Evolutionary conservation across 139 green algal genomes (phyloP), one percentile per base, ranked within the genome.

Genomic region (Eudorina sp.): DNA sequence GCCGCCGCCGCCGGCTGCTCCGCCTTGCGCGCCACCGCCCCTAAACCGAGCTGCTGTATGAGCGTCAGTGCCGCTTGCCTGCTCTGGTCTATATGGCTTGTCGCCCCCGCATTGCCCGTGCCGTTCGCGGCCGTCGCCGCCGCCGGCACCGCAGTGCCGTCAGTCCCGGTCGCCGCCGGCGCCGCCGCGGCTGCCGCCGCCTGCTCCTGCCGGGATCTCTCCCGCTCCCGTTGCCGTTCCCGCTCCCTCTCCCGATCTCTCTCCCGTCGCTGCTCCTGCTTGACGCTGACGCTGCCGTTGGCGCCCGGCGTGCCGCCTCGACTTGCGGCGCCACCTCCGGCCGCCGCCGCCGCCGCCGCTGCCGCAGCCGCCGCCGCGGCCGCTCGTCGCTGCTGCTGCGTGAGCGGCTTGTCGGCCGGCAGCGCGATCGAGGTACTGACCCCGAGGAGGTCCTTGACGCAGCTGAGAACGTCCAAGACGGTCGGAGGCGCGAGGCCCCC

Each of bases 361-460:
- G 41, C 80, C 9, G 55, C 80, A 29, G 80, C 80, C 14, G 80
- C 80, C 58, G 62, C 60, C 29, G 45, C 60, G 29, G 29, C 29
- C 2, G 80, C 80, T 5, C 80, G 27, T 29, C 80, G 80, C 80
- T 86, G 80, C 80, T 86, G 80, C 60, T 86, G 80, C 62, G 80
- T 86, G 18, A 86, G 80, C 8, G 80, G 58, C 80, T 86, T 86
- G 45, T 86, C 80, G 0, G 80, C 60, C 0, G 80, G 80, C 80
- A 86, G 80, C 14, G 80, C 27, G 13, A 86, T 48, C 14, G 80
- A n/a, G 27, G 60, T 27, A 31, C 27, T 48, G 13, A 86, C 80
- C n/a, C 80, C 80, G n/a, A 86, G 62, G n/a, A 86, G 60, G 60
- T 86, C 80, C 60, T 86, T 86, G n/a, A 86, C 41, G 62, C 60